Conservation (phyloP, 176 grass and related monocot species). For the Oryza nivara region DNA sequence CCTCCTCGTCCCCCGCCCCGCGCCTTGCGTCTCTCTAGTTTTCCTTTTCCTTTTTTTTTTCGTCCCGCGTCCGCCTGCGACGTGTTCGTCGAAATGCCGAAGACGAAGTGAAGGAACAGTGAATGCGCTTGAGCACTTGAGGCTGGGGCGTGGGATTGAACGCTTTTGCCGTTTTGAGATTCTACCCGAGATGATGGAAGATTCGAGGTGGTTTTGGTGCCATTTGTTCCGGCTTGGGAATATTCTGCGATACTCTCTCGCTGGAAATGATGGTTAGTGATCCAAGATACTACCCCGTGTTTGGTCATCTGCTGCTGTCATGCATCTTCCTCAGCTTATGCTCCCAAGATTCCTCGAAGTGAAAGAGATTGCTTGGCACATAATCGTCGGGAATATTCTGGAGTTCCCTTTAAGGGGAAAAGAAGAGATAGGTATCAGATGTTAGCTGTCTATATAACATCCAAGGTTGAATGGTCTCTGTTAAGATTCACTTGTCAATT, state of each 20-base stretch:
- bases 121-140: no score
- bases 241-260: constrained; percentile 33
- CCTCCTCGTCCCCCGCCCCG: not conserved
- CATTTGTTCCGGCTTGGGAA: constrained; percentile 6
- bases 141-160: no score
- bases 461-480: not conserved
- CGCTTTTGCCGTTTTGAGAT: not conserved
- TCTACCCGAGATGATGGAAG: not conserved
- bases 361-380: not conserved
- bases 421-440: constrained; percentile 3
- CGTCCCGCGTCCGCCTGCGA: not conserved
- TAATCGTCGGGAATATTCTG: constrained; percentile 34
- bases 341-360: constrained; percentile 14
- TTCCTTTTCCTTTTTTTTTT: not conserved
- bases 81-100: constrained; percentile 48
- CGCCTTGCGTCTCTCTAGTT: no score
- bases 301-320: not conserved
- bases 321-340: not conserved
- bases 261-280: not conserved
- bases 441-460: constrained; percentile 19
- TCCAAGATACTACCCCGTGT: not conserved
- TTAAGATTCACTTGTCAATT: not conserved
- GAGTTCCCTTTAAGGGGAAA: not conserved
- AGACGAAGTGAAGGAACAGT: no score
- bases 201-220: constrained; percentile 30